Conservation (phyloP, 1,284 basidiomycete species). For the Coriolopsis trogii region DNA sequence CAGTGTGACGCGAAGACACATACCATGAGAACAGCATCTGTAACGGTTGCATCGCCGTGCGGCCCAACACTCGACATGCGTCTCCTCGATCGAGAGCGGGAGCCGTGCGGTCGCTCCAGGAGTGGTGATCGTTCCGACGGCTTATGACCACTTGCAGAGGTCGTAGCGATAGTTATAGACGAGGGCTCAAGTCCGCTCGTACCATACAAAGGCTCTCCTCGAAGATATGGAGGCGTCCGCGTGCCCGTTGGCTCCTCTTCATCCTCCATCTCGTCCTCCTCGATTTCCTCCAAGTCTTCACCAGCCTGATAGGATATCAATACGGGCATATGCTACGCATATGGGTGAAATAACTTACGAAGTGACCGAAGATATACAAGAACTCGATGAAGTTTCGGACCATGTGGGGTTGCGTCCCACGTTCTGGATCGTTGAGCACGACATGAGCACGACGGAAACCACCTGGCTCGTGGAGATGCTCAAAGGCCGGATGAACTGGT, state of each 20-base stretch:
- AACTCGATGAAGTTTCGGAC: constrained; percentile 91
- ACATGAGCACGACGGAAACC: constrained; percentile 92
- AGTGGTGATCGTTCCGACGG: constrained; percentile 36
- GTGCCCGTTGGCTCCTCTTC: constrained; percentile 24
- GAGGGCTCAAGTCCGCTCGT: constrained; percentile 9
- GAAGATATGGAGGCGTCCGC: constrained; percentile 19
- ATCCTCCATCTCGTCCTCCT: constrained; percentile 57
- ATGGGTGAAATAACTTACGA: constrained; percentile 59
- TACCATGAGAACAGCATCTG: constrained; percentile 91
- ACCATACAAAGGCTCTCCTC: constrained; percentile 15
- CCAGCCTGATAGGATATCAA: constrained; percentile 65
- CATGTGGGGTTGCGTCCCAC: constrained; percentile 64
- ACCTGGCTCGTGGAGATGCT: constrained; percentile 92
- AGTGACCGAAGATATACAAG: constrained; percentile 90
- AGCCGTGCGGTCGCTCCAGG: constrained; percentile 20
- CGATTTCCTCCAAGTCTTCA: constrained; percentile 92
- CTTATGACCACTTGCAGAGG: constrained; percentile 25
- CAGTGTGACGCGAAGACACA: constrained; percentile 23
- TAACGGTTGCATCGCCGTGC: constrained; percentile 84
- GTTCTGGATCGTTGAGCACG: constrained; percentile 66
- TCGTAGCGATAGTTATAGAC: constrained; percentile 26
- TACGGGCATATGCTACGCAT: neutral
- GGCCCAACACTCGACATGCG: constrained; percentile 52
- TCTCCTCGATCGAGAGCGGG: constrained; percentile 48
- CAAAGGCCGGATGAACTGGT: constrained; percentile 71